These are phyloP conservation scores for Bolboschoenus planiculmis DNA, from an alignment of 176 grass and related monocot species.

Conservation along the genomic window DNA sequence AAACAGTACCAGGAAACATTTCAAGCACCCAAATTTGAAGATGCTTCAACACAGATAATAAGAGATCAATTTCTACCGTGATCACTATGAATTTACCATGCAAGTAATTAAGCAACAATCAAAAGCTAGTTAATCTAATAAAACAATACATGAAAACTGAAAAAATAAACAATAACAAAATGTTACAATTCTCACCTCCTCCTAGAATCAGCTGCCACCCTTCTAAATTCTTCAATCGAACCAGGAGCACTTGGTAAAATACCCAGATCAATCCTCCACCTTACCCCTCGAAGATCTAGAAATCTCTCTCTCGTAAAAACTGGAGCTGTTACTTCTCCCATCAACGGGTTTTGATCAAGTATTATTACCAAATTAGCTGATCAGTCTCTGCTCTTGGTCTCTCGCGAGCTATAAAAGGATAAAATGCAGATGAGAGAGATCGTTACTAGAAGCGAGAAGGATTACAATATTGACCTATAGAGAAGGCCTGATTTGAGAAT, in stretches of 20 bases:
- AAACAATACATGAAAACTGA: background rate
- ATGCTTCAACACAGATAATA: background rate
- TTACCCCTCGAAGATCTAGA: conserved; percentile 47
- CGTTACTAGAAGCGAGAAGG: background rate
- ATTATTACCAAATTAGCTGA: background rate
- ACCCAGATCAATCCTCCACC: conserved; percentile 72
- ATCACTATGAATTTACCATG: background rate
- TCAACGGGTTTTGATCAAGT: background rate
- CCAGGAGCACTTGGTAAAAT: conserved; percentile 42
- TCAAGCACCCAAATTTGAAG: background rate
- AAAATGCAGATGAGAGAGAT: background rate
- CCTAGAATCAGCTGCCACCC: conserved; percentile 81
- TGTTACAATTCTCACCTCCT: conserved; percentile 45
- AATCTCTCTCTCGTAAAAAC: conserved; percentile 19
- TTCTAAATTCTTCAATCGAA: conserved; percentile 63
- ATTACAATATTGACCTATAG: background rate
- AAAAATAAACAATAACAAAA: background rate
- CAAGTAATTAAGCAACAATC: background rate
- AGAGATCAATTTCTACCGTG: background rate
- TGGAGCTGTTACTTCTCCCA: conserved; percentile 7
- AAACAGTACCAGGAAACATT: background rate
- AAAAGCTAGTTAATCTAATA: background rate
- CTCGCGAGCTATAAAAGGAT: background rate
- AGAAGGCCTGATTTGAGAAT: background rate
- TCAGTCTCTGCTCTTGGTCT: background rate